Conservation (phyloP, 768 basidiomycete genomes). For the Macrolepiota albuminosa region DNA sequence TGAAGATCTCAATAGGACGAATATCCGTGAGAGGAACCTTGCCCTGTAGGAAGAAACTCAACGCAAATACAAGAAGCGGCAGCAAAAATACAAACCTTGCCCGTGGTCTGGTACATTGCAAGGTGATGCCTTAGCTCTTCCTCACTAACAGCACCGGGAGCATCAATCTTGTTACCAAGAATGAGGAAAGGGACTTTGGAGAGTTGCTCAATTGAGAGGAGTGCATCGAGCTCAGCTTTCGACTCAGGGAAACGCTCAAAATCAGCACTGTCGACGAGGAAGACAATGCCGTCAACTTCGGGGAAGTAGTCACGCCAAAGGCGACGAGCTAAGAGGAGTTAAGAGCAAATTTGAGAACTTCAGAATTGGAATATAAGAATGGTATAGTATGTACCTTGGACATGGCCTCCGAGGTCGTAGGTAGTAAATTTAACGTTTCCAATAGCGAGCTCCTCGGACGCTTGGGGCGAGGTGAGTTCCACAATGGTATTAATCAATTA, state of each 20-base stretch:
- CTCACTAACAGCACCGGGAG: conserved; percentile 95
- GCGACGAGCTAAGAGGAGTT: conserved; percentile 63
- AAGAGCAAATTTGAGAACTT: background rate
- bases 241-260: conserved; percentile 94
- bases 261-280: conserved; percentile 97
- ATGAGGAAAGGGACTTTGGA: conserved; percentile 96
- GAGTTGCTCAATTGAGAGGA: conserved; percentile 93
- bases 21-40: conserved; percentile 97
- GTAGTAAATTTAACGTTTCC: conserved; percentile 99
- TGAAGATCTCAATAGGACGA: conserved; percentile 98
- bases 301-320: conserved; percentile 99
- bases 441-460: conserved; percentile 97
- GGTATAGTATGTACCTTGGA: conserved; percentile 65
- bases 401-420: conserved; percentile 96
- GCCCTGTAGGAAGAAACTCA: conserved; percentile 53
- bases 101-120: conserved; percentile 98
- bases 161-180: conserved; percentile 99
- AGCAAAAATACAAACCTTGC: conserved; percentile 67
- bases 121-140: conserved; percentile 95
- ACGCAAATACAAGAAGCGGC: background rate
- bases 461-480: conserved; percentile 35
- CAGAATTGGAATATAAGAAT: background rate
- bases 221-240: conserved; percentile 94
- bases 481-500: conserved; percentile 6
- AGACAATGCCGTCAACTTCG: conserved; percentile 97